phyloP scores from a whole-genome alignment of 805 yeast species.

The Wickerhamiella shivajii region DNA sequence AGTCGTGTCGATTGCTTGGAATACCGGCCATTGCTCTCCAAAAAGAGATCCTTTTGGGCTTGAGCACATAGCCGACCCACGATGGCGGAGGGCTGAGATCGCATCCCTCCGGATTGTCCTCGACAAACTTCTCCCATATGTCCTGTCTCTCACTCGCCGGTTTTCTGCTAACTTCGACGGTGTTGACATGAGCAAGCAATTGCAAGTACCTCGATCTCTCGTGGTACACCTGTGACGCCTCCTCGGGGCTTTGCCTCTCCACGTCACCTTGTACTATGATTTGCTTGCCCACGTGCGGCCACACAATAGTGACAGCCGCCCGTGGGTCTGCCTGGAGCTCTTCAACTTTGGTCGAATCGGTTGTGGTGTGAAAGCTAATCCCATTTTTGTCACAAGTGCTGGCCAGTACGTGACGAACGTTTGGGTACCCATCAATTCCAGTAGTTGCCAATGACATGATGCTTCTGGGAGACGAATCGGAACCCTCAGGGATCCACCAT shows the following conservation, averaged over 20 bases:
- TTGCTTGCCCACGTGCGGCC: constrained; percentile 5
- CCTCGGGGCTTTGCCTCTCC: not conserved
- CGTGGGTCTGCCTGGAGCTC: constrained; percentile 3
- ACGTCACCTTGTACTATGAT: constrained; percentile 4
- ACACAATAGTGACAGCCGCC: constrained; percentile 1
- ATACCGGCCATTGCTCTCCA: constrained; percentile 2
- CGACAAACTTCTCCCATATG: not conserved
- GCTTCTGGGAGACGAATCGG: constrained; percentile 4
- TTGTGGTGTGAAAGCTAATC: not conserved
- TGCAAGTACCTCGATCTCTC: constrained; percentile 3
- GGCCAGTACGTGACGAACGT: constrained; percentile 5
- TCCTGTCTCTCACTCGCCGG: constrained; percentile 1
- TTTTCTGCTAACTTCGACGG: not conserved
- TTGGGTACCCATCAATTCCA: constrained; percentile 5
- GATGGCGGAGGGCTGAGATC: not conserved
- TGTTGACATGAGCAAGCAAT: constrained; percentile 3
- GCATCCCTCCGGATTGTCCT: not conserved
- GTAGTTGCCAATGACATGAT: constrained; percentile 4
- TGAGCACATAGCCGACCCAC: constrained; percentile 3
- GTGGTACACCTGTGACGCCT: constrained; percentile 1
- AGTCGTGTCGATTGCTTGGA: constrained; percentile 7
- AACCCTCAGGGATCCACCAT: constrained; percentile 4
- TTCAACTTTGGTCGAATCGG: not conserved
- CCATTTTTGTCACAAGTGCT: not conserved
- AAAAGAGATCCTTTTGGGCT: constrained; percentile 3